Percentiles rank a stretch among this genome's conserved stretches.
Conservation (phyloP, 2,329 filamentous ascomycete species). For the Byssoonygena ceratinophila region DNA sequence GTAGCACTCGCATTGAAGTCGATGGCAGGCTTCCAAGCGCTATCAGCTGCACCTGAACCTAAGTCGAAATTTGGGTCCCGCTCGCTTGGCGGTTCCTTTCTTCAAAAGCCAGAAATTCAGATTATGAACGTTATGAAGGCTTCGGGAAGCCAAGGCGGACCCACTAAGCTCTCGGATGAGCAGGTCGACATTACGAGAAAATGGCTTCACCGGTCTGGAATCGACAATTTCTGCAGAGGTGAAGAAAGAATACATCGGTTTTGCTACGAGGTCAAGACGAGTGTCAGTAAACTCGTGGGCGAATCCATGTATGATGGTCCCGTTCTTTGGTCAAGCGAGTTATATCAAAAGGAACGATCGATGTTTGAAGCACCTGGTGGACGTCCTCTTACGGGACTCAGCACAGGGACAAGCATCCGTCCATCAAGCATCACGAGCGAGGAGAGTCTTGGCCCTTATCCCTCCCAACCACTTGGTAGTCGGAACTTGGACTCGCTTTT, state of each 20-base stretch:
- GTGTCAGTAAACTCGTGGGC: slow-evolving; percentile 73
- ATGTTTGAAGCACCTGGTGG: slow-evolving; percentile 34
- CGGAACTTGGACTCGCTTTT: slow-evolving; percentile 26
- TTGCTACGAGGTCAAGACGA: slow-evolving; percentile 78
- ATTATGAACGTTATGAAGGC: slow-evolving; percentile 81
- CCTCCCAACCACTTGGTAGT: slow-evolving; percentile 22
- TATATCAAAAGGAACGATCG: slow-evolving; percentile 62
- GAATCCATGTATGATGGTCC: slow-evolving; percentile 75
- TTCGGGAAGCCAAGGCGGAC: slow-evolving; percentile 70
- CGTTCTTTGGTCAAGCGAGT: slow-evolving; percentile 81
- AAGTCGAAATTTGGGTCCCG: slow-evolving; percentile 37
- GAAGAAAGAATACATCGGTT: slow-evolving; percentile 93
- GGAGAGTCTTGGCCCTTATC: slow-evolving; percentile 25
- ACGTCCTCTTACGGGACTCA: slow-evolving; percentile 29
- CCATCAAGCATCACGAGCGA: slow-evolving; percentile 39
- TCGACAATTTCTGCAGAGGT: slow-evolving; percentile 89
- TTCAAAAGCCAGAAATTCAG: slow-evolving; percentile 73
- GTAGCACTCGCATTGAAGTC: slow-evolving; percentile 80
- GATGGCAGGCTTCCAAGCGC: slow-evolving; percentile 55
- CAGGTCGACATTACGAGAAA: slow-evolving; percentile 74
- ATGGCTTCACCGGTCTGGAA: slow-evolving; percentile 70
- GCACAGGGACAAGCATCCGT: slow-evolving; percentile 38
- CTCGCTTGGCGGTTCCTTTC: slow-evolving; percentile 46
- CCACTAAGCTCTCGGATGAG: slow-evolving; percentile 92
- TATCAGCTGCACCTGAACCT: slow-evolving; percentile 23